Evolutionary conservation across 257 asterid species (phyloP).

Genomic region (Nicotiana sylvestris): DNA sequence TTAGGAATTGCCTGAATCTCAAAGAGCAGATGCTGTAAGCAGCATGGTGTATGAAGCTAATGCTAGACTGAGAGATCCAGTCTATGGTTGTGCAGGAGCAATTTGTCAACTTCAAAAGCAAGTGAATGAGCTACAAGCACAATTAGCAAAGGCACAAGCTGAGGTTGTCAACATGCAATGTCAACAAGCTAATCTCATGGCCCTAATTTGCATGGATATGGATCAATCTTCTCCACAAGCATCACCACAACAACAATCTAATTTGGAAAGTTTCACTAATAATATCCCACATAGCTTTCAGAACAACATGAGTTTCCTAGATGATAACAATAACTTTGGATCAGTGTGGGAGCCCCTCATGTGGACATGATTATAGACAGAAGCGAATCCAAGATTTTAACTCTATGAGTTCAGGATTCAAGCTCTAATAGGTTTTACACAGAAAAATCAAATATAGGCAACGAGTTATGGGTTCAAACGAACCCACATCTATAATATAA

Average conservation of each 20-base stretch:
- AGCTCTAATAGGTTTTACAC: no score
- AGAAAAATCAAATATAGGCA: no score
- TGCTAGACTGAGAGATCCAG: slow-evolving; percentile 72
- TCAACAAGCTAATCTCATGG: slow-evolving; percentile 67
- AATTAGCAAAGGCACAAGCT: slow-evolving; percentile 65
- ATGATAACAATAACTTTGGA: slow-evolving; percentile 36
- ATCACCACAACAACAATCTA: slow-evolving; percentile 25
- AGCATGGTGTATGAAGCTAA: slow-evolving; percentile 87
- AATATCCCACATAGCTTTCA: slow-evolving; percentile 4
- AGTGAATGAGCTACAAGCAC: slow-evolving; percentile 62
- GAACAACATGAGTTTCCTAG: slow-evolving; percentile 18
- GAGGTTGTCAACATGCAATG: slow-evolving; percentile 60
- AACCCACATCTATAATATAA: no score
- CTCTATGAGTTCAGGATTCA: no score
- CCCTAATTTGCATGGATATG: slow-evolving; percentile 57
- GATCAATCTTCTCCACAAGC: slow-evolving; percentile 30
- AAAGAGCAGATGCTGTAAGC: slow-evolving; percentile 71
- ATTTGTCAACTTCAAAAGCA: slow-evolving; percentile 71
- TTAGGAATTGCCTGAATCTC: slow-evolving; percentile 67
- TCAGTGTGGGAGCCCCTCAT: slow-evolving; percentile 34
- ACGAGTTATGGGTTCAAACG: no score
- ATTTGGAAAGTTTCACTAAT: slow-evolving; percentile 20
- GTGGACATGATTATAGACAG: slow-evolving; percentile 26
- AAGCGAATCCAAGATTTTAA: no score
- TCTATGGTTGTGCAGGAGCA: slow-evolving; percentile 77